A percentile compares a stretch with the other conserved stretches of the same genome.
Conservation (phyloP, 1,284 basidiomycete species). For the Stereum hirsutum region DNA sequence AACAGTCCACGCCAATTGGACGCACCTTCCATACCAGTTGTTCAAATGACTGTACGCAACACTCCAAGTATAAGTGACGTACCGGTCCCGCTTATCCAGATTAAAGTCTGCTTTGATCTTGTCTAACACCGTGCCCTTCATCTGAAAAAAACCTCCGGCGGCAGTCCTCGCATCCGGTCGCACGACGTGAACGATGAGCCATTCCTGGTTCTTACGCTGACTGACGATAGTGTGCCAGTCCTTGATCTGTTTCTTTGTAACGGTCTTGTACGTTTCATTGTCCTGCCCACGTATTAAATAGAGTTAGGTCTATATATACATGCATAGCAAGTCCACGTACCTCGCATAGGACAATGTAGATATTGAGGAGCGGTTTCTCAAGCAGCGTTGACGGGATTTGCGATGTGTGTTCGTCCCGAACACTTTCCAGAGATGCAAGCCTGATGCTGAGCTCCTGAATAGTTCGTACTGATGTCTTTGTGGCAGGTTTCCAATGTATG, state of each 20-base stretch:
- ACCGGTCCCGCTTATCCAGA: constrained; percentile 82
- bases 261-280: constrained; percentile 73
- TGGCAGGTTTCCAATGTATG: constrained; percentile 81
- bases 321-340: constrained; percentile 31
- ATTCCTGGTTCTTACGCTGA: constrained; percentile 78
- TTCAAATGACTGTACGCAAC: constrained; percentile 12
- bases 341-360: constrained; percentile 84
- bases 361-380: constrained; percentile 77
- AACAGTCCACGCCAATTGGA: constrained; percentile 66
- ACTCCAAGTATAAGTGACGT: constrained; percentile 11
- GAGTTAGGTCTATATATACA: constrained; percentile 9
- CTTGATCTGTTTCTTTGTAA: constrained; percentile 77
- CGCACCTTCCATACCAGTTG: constrained; percentile 45
- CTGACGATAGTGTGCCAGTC: constrained; percentile 77
- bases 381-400: constrained; percentile 75
- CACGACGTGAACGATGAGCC: constrained; percentile 82
- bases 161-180: constrained; percentile 54
- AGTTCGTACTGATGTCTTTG: constrained; percentile 66
- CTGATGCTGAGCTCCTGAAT: constrained; percentile 82
- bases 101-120: constrained; percentile 94
- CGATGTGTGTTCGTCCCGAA: constrained; percentile 65
- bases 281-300: constrained; percentile 42
- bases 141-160: constrained; percentile 65
- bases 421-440: constrained; percentile 61
- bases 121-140: constrained; percentile 81